Evolutionary conservation across 345 rosid species (phyloP).

Genomic region (Geranium brycei): DNA sequence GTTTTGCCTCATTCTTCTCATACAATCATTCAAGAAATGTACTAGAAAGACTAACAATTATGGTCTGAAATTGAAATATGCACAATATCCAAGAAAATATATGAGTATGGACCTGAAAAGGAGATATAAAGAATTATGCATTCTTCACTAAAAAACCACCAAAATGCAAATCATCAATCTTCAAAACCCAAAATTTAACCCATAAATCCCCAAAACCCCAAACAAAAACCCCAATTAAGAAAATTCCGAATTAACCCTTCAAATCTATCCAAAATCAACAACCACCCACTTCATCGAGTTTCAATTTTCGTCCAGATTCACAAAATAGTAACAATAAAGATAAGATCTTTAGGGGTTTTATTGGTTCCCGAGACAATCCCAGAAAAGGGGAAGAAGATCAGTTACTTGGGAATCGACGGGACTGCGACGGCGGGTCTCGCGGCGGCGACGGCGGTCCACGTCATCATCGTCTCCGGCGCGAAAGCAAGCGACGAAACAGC

Average conservation of each 20-base stretch:
- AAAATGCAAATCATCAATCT: background rate
- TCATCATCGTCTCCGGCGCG: constrained; percentile 16
- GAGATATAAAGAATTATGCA: too few species aligned
- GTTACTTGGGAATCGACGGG: background rate
- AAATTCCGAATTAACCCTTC: background rate
- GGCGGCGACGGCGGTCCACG: constrained; percentile 13
- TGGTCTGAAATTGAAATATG: too few species aligned
- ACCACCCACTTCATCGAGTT: too few species aligned
- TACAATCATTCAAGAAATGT: too few species aligned
- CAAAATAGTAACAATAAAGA: too few species aligned
- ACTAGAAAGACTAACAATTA: too few species aligned
- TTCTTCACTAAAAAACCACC: background rate
- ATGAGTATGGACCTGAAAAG: too few species aligned
- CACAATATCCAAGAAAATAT: too few species aligned
- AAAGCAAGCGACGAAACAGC: constrained; percentile 61
- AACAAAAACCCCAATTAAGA: too few species aligned
- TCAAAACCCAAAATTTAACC: background rate
- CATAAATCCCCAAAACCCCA: background rate
- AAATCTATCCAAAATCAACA: background rate
- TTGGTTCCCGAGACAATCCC: background rate
- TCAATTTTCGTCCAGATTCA: too few species aligned
- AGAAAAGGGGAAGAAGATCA: background rate
- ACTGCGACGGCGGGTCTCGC: background rate
- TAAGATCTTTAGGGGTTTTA: background rate
- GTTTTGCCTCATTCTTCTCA: too few species aligned